Conservation (phyloP, 1,284 basidiomycete genomes). For the Moesziomyces globuligerus region DNA sequence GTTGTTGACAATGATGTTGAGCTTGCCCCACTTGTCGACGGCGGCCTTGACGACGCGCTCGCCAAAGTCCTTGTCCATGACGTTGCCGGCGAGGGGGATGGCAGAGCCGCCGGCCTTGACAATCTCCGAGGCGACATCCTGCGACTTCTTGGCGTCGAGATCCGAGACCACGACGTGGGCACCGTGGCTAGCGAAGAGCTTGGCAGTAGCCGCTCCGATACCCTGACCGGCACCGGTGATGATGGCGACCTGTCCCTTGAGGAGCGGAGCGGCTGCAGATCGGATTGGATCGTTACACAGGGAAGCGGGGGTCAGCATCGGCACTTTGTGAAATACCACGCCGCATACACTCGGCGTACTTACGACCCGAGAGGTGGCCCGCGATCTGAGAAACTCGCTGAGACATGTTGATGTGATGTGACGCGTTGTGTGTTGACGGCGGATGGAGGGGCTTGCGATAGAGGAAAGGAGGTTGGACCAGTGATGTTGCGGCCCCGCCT, state of each 20-base stretch:
- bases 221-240: conserved; percentile 75
- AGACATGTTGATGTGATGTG: conserved; percentile 23
- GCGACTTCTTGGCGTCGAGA: conserved; percentile 69
- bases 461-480: no score
- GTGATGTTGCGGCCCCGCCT: neutral
- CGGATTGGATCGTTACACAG: no score
- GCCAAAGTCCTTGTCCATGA: conserved; percentile 75
- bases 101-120: conserved; percentile 78
- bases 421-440: neutral
- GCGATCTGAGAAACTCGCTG: conserved; percentile 48
- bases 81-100: conserved; percentile 53
- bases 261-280: conserved; percentile 39
- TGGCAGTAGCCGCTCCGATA: conserved; percentile 71
- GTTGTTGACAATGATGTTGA: conserved; percentile 77
- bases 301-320: neutral
- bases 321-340: neutral
- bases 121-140: conserved; percentile 69
- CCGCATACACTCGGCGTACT: conserved; percentile 3
- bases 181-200: conserved; percentile 84
- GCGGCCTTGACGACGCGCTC: conserved; percentile 81
- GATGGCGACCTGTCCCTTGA: conserved; percentile 80
- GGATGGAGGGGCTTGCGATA: no score
- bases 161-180: conserved; percentile 84
- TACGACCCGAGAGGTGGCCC: conserved; percentile 49
- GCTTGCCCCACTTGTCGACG: conserved; percentile 69